Percentiles rank a stretch among this genome's conserved stretches.
Evolutionary conservation across 768 basidiomycete genomes (phyloP).

Genomic region (Coprinellus micaceus): DNA sequence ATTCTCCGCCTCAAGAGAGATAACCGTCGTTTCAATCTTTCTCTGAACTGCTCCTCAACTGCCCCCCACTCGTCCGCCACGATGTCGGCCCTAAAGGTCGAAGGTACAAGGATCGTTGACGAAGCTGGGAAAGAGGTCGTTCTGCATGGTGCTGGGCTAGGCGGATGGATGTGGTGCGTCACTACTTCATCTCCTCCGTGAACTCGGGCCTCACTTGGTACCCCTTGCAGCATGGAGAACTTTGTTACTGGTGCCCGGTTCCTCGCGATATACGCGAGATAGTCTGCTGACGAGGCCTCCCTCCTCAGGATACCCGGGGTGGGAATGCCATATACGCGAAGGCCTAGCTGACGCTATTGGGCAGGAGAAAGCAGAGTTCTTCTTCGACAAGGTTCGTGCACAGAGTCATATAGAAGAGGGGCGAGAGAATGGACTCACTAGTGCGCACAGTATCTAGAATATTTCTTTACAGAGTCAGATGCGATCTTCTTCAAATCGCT

Average conservation of each 20-base stretch:
- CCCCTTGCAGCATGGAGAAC: conserved; percentile 60
- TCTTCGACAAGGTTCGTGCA: conserved; percentile 72
- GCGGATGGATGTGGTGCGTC: conserved; percentile 84
- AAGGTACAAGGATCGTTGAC: conserved; percentile 59
- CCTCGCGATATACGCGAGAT: not conserved
- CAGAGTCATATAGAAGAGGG: not conserved
- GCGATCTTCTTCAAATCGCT: conserved; percentile 77
- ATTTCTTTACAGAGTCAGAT: conserved; percentile 80
- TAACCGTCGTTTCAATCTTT: no score
- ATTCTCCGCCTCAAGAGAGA: no score
- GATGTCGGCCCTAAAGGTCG: conserved; percentile 55
- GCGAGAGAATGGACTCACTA: not conserved
- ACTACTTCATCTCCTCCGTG: conserved; percentile 9
- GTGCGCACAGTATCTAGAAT: conserved; percentile 62
- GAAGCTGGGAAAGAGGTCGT: conserved; percentile 53
- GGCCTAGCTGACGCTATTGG: conserved; percentile 67
- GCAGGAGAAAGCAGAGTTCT: conserved; percentile 63
- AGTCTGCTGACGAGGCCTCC: not conserved
- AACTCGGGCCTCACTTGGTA: conserved; percentile 6
- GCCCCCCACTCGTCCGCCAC: not conserved
- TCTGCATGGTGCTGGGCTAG: conserved; percentile 71
- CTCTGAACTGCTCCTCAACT: no score
- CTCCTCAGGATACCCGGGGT: conserved; percentile 28
- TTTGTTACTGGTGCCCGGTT: conserved; percentile 58
- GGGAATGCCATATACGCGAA: conserved; percentile 74